Evolutionary conservation across 768 basidiomycete species (phyloP).

Genomic region (Russula abietina): DNA sequence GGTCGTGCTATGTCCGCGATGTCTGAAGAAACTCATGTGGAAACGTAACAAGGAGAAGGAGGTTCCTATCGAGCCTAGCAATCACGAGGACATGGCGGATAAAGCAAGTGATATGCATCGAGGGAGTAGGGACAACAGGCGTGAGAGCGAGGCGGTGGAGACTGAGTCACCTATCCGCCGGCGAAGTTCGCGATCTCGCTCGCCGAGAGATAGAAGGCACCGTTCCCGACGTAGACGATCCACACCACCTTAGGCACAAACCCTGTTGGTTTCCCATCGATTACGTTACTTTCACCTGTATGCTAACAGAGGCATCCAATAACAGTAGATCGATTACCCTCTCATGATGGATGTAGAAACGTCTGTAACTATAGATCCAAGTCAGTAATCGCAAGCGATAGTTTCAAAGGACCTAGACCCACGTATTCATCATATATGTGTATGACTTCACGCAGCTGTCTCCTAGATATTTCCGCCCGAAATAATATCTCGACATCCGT

Average conservation of each 20-base stretch:
- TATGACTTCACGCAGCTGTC: conserved; percentile 76
- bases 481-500: conserved; percentile 94
- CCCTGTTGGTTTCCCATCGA: background rate
- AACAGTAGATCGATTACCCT: background rate
- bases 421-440: conserved; percentile 88
- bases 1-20: conserved; percentile 75
- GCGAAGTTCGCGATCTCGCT: conserved; percentile 20
- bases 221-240: conserved; percentile 10
- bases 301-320: background rate
- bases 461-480: conserved; percentile 76
- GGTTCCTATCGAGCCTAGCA: background rate
- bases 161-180: background rate
- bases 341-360: conserved; percentile 39
- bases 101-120: background rate
- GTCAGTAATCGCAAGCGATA: background rate
- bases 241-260: conserved; percentile 1
- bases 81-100: background rate
- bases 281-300: background rate
- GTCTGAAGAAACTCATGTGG: conserved; percentile 82
- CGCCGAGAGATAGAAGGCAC: conserved; percentile 17
- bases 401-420: conserved; percentile 29
- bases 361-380: conserved; percentile 36
- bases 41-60: conserved; percentile 66
- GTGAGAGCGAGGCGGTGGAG: background rate
- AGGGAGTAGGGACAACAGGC: background rate